Conservation (phyloP, 2,329 filamentous ascomycete species). For the Penicillium psychrosexuale region DNA sequence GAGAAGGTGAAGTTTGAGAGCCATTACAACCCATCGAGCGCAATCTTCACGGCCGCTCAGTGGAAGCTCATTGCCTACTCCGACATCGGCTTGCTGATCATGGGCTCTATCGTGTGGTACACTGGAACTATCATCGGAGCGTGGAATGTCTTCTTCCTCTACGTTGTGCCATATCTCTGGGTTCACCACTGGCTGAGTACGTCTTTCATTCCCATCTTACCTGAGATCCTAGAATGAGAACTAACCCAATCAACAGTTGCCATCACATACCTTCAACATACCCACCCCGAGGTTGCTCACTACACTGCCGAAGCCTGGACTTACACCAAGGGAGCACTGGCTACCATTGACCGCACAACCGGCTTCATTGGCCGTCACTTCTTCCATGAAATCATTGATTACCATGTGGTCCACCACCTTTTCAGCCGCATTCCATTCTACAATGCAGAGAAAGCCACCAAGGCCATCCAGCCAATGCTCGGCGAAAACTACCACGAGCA, state of each 20-base stretch:
- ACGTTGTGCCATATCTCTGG: slow-evolving; percentile 65
- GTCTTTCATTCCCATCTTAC: slow-evolving; percentile 21
- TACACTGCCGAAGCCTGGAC: slow-evolving; percentile 60
- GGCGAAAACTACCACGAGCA: slow-evolving; percentile 50
- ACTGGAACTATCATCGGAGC: slow-evolving; percentile 54
- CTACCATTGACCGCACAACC: slow-evolving; percentile 63
- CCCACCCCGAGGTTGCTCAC: slow-evolving; percentile 56
- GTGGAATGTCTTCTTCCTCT: slow-evolving; percentile 58
- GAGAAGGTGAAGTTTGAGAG: slow-evolving; percentile 28
- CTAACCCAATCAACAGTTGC: slow-evolving; percentile 50
- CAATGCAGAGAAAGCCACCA: slow-evolving; percentile 58
- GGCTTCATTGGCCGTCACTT: slow-evolving; percentile 63
- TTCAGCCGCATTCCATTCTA: slow-evolving; percentile 63
- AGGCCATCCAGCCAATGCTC: slow-evolving; percentile 56
- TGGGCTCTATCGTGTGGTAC: slow-evolving; percentile 51
- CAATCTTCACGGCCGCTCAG: slow-evolving; percentile 60
- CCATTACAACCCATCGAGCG: slow-evolving; percentile 62
- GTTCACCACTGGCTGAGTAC: slow-evolving; percentile 67
- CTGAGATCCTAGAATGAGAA: neutral
- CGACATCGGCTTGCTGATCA: slow-evolving; percentile 58
- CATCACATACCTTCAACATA: slow-evolving; percentile 74
- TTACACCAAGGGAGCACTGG: slow-evolving; percentile 60
- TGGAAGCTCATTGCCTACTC: slow-evolving; percentile 56
- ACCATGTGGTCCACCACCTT: slow-evolving; percentile 62
- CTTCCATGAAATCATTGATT: slow-evolving; percentile 65